phyloP scores from a whole-genome alignment of 1,284 basidiomycete genomes.

The Neotropicomus parvogracilis region DNA sequence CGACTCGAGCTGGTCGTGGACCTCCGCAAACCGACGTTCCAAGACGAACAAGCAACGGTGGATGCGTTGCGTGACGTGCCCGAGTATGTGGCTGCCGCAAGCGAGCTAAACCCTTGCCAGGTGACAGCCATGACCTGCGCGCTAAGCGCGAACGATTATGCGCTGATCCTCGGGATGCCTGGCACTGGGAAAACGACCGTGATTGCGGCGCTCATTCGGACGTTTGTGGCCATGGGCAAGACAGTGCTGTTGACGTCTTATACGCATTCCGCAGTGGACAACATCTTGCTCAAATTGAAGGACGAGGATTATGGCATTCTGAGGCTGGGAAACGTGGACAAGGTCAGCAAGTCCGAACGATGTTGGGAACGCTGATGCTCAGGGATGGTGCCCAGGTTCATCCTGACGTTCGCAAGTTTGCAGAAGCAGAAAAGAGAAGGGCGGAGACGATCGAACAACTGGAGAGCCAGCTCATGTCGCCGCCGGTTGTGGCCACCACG shows the following conservation, averaged over 20 bases:
- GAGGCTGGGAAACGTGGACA: constrained; percentile 87
- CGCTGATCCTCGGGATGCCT: constrained; percentile 94
- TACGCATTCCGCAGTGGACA: constrained; percentile 98
- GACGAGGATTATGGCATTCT: constrained; percentile 70
- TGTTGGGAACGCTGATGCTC: background rate
- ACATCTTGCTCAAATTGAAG: constrained; percentile 81
- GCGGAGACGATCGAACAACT: constrained; percentile 72
- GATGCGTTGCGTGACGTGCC: constrained; percentile 18
- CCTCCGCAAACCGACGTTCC: constrained; percentile 65
- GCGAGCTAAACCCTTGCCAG: constrained; percentile 74
- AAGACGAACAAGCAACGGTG: constrained; percentile 33
- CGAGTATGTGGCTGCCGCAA: constrained; percentile 25
- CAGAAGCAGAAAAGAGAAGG: constrained; percentile 53
- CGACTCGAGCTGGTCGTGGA: constrained; percentile 80
- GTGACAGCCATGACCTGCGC: constrained; percentile 69
- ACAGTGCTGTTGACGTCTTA: constrained; percentile 88
- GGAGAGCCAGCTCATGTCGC: constrained; percentile 76
- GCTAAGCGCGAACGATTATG: constrained; percentile 83
- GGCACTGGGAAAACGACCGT: constrained; percentile 98
- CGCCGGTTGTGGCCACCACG: constrained; percentile 94
- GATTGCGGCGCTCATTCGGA: constrained; percentile 83
- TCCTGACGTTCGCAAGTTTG: constrained; percentile 70
- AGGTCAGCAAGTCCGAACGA: constrained; percentile 48
- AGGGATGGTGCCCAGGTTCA: constrained; percentile 55
- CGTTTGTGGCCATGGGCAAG: constrained; percentile 78